Percentiles rank a stretch among this genome's conserved stretches.
Conservation (phyloP, 805 yeast genomes). For the Metschnikowia gelsemii region DNA sequence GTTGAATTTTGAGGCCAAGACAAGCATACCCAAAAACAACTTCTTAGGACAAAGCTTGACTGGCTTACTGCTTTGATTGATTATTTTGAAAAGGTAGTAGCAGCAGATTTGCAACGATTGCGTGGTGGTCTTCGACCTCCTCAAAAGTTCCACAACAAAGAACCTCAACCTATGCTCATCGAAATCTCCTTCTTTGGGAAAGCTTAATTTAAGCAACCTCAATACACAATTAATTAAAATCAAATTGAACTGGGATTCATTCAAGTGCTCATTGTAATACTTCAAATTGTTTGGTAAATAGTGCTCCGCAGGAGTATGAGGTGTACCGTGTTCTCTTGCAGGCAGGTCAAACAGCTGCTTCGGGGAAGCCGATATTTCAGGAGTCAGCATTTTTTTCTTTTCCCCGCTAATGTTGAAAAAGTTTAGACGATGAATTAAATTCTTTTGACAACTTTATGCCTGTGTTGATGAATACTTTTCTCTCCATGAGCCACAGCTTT, state of each 20-base stretch:
- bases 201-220: slow-evolving; percentile 37
- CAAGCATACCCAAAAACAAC: slow-evolving; percentile 63
- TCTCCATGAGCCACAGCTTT: slow-evolving; percentile 4
- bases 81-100: slow-evolving; percentile 57
- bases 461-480: slow-evolving; percentile 4
- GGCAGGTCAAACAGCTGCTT: slow-evolving; percentile 13
- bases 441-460: background rate
- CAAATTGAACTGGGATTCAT: slow-evolving; percentile 41
- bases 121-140: slow-evolving; percentile 57
- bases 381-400: slow-evolving; percentile 21
- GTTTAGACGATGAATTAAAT: too few relatives aligned
- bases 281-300: slow-evolving; percentile 38
- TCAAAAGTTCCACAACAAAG: slow-evolving; percentile 44
- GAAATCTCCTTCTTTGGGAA: slow-evolving; percentile 14
- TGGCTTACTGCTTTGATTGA: slow-evolving; percentile 20
- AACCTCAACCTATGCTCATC: slow-evolving; percentile 24
- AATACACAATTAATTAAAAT: slow-evolving; percentile 38
- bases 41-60: slow-evolving; percentile 57
- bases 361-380: slow-evolving; percentile 18
- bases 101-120: slow-evolving; percentile 65
- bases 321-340: slow-evolving; percentile 3
- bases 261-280: slow-evolving; percentile 40
- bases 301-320: slow-evolving; percentile 17
- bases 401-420: too few relatives aligned
- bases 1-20: slow-evolving; percentile 68